Evolutionary conservation across 495 filamentous ascomycete genomes (phyloP), one percentile per base, ranked within the genome.

Genomic region (Trichoderma erinaceum): DNA sequence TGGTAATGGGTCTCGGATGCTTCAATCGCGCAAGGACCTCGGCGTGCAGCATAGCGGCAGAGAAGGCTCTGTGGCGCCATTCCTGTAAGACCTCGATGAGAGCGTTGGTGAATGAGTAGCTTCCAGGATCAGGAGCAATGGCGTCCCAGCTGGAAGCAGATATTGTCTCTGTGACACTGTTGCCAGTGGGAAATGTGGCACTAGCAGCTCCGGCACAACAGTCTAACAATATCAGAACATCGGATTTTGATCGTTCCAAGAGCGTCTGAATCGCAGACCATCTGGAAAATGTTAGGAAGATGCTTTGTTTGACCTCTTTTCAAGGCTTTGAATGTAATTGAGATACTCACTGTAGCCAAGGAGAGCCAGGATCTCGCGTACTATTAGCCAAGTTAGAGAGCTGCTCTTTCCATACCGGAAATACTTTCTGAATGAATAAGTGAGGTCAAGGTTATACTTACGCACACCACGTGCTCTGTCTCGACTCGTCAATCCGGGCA

Each of bases 181-280:
- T 75, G 32, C 80, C 80, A 25, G 77, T 81, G 18, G 80, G 78
- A 64, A 80, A 81, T 23, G 79, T 79, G 32, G 82, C 81, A 67
- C 81, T 83, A 38, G 81, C 81, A 8, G 82, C 80, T 16, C 82
- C 82, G 15, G 80, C 81, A 66, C 83, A 85, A 64, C 83, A 85
- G 69, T 85, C 83, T 7, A 85, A 74, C 4, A 85, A 77, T 44
- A 85, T 83, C 27, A 85, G 70, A 27, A 83, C 79, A 69, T 86
- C 83, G 1, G 81, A 85, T 7, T 75, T 68, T n/a, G 81, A 82
- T 63, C 82, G 71, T 69, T 85, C 82, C 32, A 85, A 74, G n/a
- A 84, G 71, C 0, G 78, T 84, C 69, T 85, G 81, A 52, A 86
- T 83, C 29, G 81, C 82, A 7, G 80, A 85, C 83, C 83, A 86